A percentile compares a stretch with the other conserved stretches of the same genome.
Conservation (phyloP, 2,329 filamentous ascomycete species). For the Cytospora piceicola region DNA sequence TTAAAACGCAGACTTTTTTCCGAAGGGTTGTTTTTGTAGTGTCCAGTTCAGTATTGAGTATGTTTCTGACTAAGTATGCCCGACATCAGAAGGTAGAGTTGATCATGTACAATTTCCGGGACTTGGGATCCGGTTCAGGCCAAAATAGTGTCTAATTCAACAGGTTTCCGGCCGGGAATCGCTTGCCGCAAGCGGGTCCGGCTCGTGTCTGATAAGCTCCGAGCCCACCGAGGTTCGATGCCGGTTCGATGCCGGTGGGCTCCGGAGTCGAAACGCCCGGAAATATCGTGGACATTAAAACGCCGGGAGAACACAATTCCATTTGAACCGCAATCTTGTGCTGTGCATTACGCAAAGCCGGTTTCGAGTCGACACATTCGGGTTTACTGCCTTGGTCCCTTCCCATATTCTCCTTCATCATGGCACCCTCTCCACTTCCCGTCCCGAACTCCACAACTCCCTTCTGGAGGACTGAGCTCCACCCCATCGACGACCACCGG, state of each 20-base stretch:
- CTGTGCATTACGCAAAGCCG: not conserved
- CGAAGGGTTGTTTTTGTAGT: too few species aligned
- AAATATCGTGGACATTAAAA: conserved; percentile 14
- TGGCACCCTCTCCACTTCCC: conserved; percentile 33
- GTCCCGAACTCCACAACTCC: conserved; percentile 37
- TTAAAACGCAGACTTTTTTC: too few species aligned
- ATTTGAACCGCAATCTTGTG: not conserved
- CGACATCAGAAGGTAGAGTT: too few species aligned
- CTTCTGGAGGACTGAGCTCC: conserved; percentile 49
- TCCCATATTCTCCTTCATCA: not conserved
- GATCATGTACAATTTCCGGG: too few species aligned
- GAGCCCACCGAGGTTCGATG: conserved; percentile 12
- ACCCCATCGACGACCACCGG: conserved; percentile 46
- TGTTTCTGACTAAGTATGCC: too few species aligned
- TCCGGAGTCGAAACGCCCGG: not conserved
- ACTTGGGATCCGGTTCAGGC: too few species aligned
- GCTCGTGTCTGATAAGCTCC: conserved; percentile 23
- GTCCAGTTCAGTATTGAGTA: too few species aligned
- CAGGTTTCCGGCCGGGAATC: not conserved
- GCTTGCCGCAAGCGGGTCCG: conserved; percentile 7
- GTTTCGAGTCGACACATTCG: not conserved
- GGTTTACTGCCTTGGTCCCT: not conserved
- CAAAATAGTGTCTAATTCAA: not conserved
- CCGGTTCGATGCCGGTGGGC: conserved; percentile 17
- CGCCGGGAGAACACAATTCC: not conserved